A percentile compares a stretch with the other conserved stretches of the same genome.
Conservation (phyloP, 1,139 yeast species). For the Diutina mesorugosa region DNA sequence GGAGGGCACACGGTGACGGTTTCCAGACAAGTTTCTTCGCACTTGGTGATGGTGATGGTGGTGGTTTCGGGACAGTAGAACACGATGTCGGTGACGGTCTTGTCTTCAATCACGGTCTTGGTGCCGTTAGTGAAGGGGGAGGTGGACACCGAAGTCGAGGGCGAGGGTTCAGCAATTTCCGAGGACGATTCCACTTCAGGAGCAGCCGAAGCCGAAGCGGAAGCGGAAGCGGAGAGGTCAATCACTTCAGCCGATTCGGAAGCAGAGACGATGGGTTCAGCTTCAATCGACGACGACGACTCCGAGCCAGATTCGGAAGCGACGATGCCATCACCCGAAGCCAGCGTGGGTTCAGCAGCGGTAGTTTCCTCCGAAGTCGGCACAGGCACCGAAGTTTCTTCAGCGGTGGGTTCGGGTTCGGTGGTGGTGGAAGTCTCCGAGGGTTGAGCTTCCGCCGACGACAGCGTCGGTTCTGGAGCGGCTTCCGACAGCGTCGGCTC, state of each 20-base stretch:
- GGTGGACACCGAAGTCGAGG: background rate
- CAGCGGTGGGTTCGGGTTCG: background rate
- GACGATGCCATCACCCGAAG: background rate
- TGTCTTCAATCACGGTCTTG: background rate
- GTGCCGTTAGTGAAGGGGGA: background rate
- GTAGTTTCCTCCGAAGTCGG: background rate
- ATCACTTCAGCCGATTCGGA: background rate
- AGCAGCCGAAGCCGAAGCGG: background rate
- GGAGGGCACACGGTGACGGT: background rate
- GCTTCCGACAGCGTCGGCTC: background rate
- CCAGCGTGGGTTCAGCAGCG: background rate
- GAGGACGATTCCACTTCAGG: background rate
- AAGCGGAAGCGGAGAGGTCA: background rate
- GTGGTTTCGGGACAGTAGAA: constrained; percentile 2
- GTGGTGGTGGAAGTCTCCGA: background rate
- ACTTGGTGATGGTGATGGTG: constrained; percentile 1
- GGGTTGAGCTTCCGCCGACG: background rate
- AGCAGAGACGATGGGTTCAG: background rate
- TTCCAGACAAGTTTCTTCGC: background rate
- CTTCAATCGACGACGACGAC: background rate
- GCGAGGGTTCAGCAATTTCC: background rate
- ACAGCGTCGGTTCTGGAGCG: background rate
- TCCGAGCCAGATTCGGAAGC: background rate
- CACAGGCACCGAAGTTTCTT: background rate
- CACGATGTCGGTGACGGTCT: constrained; percentile 2